Base-by-base conservation (phyloP, 1,284 basidiomycete species). In the Apiotrichum gracile region DNA sequence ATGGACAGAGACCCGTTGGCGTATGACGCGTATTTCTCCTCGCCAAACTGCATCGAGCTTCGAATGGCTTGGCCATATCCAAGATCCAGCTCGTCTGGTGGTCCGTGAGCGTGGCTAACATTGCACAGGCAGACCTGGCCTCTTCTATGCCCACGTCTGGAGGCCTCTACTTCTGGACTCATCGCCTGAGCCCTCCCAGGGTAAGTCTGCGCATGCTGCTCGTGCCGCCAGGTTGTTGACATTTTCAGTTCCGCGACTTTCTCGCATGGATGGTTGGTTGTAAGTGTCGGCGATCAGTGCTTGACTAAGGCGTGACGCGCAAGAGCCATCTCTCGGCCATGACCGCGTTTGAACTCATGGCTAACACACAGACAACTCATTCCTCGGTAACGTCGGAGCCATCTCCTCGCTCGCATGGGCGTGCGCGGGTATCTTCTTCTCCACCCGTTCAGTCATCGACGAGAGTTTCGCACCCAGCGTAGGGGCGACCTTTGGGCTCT, bases 321-420 rank as follows among this genome's bases (percentile, higher is more conserved):
- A n/a, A n/a, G n/a, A n/a, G n/a, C n/a, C n/a, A n/a, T n/a, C n/a
- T n/a, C n/a, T n/a, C n/a, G n/a, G n/a, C n/a, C n/a, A n/a, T n/a
- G n/a, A n/a, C n/a, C n/a, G n/a, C n/a, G n/a, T 39, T 7, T 39
- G 38, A 22, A 37, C n/a, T 8, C 34, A 21, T 41, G 39, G 26
- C 26, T 19, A 21, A 31, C 26, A n/a, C 44, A 10, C 45, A 65
- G 64, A 73, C 63, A 67, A 66, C 58, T 71, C 68, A 16, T 66
- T 71, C 60, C 58, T 90, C 41, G 87, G 85, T 2, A 83, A 81
- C n/a, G 81, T 88, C 50, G 75, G 85, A 0, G 70, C 80, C 3
- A 78, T 88, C 1, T 85, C 87, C 0, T 86, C 85, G 0, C 83
- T 87, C 25, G 85, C 87, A 57, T 90, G 86, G 86, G 87, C 62